Base-by-base conservation (phyloP, 305 asterid species). In the Fraxinus angustifolia region DNA sequence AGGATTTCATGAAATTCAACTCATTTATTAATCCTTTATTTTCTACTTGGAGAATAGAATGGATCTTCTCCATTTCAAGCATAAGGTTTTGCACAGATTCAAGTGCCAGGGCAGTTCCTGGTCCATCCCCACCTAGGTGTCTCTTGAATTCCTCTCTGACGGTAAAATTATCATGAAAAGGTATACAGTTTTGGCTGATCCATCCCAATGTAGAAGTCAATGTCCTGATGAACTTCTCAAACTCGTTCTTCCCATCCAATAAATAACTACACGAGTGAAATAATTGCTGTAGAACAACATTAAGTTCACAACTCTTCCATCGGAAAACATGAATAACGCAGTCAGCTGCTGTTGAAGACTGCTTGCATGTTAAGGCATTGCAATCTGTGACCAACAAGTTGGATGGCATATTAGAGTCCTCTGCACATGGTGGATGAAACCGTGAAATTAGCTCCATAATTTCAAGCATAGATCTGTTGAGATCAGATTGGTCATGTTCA, bases 21-120 rank as follows among this genome's bases (percentile, higher is more conserved):
- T 94, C 94, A 33, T 84, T 78, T 85, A 85, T 89, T 84, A 93
- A 34, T 23, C 84, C 88, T 62, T 85, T 71, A 76, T 88, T 88
- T 65, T 94, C 93, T 12, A 76, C 86, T 80, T 83, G 88, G 79
- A 79, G 87, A 81, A 71, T 73, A 3, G 92, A 85, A 50, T 81
- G 81, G 42, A 82, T 88, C 78, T 86, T 90, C 90, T 90, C 94
- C 87, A 82, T 87, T 83, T 86, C 93, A 31, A 83, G 62, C 93
- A 89, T 91, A 33, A 92, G 84, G 12, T 82, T 89, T 30, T 86
- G 91, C 58, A 85, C 84, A 1, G 92, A 87, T 53, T 88, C 97
- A 72, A 84, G 88, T 35, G 85, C 89, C 50, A 80, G 76, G 0
- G 87, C 88, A 23, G 90, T 88, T 83, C 91, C 90, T 0, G 90